These are phyloP conservation scores for Casuarina equisetifolia DNA, from an alignment of 306 rosid species.

Conservation along the genomic window DNA sequence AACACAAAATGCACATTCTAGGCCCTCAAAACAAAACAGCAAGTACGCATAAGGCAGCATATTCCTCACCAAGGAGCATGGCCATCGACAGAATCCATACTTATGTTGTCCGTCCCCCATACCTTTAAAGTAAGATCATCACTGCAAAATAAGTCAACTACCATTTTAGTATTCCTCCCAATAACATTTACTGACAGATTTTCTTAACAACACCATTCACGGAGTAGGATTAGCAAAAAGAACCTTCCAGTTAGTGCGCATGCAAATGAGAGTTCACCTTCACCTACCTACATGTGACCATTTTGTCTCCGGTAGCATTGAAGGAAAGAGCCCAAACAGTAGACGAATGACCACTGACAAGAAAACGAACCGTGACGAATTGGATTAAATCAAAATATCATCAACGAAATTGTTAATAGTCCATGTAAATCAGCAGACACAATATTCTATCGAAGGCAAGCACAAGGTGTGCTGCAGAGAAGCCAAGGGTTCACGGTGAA, in stretches of 20 bases:
- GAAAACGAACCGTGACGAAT: conserved; percentile 19
- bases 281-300: conserved; percentile 88
- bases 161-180: conserved; percentile 2
- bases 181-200: background rate
- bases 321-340: conserved; percentile 94
- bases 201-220: background rate
- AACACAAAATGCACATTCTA: conserved; percentile 6
- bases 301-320: conserved; percentile 75
- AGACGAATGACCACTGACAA: conserved; percentile 83
- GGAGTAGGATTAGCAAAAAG: background rate
- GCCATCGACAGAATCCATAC: conserved; percentile 57
- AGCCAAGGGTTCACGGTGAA: conserved; percentile 7
- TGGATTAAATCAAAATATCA: conserved; percentile 4
- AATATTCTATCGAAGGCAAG: background rate
- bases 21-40: background rate
- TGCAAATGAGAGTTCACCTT: background rate
- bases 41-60: background rate
- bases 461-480: background rate
- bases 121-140: conserved; percentile 87
- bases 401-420: conserved; percentile 1
- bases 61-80: conserved; percentile 73
- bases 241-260: background rate
- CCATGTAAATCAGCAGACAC: conserved; percentile 14
- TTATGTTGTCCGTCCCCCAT: conserved; percentile 69
- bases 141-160: conserved; percentile 45